A percentile compares a stretch with the other conserved stretches of the same genome.
phyloP scores from a whole-genome alignment of 2,329 filamentous ascomycete species.

The Fusarium torulosum region DNA sequence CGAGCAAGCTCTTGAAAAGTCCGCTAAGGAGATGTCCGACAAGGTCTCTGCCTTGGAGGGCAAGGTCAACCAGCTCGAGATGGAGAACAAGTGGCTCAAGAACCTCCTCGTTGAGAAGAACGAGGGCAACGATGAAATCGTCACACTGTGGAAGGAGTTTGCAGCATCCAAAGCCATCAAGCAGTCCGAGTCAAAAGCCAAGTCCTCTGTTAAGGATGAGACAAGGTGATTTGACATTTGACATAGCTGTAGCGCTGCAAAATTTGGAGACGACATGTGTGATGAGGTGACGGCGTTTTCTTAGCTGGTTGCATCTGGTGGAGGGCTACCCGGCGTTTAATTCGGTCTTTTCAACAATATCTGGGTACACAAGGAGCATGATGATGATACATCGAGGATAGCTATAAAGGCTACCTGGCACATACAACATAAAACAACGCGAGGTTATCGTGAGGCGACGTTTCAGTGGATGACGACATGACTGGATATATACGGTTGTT shows the following conservation, averaged over 20 bases:
- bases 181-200: constrained; percentile 45
- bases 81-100: constrained; percentile 86
- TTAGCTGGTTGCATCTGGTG: constrained; percentile 41
- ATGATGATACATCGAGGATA: constrained; percentile 32
- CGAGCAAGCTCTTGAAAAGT: constrained; percentile 85
- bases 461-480: constrained; percentile 26
- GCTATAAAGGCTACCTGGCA: constrained; percentile 37
- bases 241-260: constrained; percentile 19
- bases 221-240: constrained; percentile 30
- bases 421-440: constrained; percentile 33
- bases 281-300: constrained; percentile 44
- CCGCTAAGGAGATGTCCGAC: constrained; percentile 84
- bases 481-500: constrained; percentile 31
- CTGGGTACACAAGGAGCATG: constrained; percentile 34
- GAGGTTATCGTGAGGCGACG: constrained; percentile 26
- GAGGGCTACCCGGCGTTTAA: constrained; percentile 41
- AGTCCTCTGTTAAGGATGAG: constrained; percentile 46
- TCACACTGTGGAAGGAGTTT: constrained; percentile 65
- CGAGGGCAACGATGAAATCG: constrained; percentile 68
- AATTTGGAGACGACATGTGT: constrained; percentile 32
- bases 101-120: constrained; percentile 86
- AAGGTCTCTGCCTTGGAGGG: constrained; percentile 80
- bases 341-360: constrained; percentile 42
- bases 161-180: constrained; percentile 53
- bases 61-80: constrained; percentile 81